Evolutionary conservation across 148 eudicot genomes (phyloP), one percentile per base, ranked within the genome.

Genomic region (Tetragonia tetragonoides): DNA sequence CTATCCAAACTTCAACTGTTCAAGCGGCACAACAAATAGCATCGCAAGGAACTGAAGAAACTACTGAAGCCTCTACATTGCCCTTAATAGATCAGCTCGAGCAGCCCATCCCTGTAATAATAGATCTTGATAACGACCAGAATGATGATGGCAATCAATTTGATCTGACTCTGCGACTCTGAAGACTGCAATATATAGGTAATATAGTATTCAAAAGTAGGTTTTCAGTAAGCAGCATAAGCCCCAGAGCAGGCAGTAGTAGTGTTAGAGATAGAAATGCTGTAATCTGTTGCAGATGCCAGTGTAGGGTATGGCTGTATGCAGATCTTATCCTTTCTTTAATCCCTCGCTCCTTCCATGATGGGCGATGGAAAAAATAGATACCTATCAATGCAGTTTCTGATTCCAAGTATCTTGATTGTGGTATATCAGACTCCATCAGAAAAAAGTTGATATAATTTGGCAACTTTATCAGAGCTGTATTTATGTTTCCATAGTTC

Each of bases 101-200:
- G 40, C 76, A 57, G 21, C 83, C 80, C 54, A 81, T 76, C n/a
- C 80, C 80, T 51, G 68, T 64, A 42, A 76, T 81, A 71, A 72
- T 71, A 24, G 77, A 76, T 76, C 83, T 76, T 20, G 77, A 66
- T 21, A 56, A 67, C 38, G 73, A 81, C 23, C 60, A 71, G 40
- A 54, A 42, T 62, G 70, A 49, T 38, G 79, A 75, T 5, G 51
- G 18, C 40, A 62, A 70, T 70, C 51, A 47, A 4, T 23, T 64
- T 44, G 83, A 81, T 77, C 80, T 81, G 23, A 81, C 73, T 65
- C 73, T 81, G 23, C 56, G 38, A 63, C 76, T 81, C 68, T 81
- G 65, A 81, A 56, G 38, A 63, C 49, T 40, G 28, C 21, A 16
- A 60, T 38, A 21, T 7, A 41, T 34, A 34, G 65, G 23, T 18